Base-by-base conservation (phyloP, 306 rosid genomes). In the Cucurbita maxima region DNA sequence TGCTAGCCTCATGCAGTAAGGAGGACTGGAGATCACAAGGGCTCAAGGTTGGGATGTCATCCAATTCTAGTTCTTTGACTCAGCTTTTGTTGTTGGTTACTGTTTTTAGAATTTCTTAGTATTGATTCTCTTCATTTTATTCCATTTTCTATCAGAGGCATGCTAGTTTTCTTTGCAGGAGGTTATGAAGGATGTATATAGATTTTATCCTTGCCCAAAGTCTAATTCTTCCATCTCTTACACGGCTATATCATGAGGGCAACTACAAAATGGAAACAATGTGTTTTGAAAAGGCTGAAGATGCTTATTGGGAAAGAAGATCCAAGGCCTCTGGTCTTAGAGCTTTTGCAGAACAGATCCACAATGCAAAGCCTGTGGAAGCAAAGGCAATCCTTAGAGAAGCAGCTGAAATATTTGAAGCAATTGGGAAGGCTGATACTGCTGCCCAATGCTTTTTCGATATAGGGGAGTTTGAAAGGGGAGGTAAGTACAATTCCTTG, bases 11-110 rank as follows among this genome's bases (percentile, higher is more conserved):
- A 18, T 88, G 96, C 76, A 90, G 77, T 59, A 84, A 85, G 11
- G 89, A 85, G 79, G 96, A 90, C 79, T 90, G 96, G 96, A 87
- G 72, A 62, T 75, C 85, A 14, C 88, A 89, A 20, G 96, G 96
- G 76, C 81, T 82, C 48, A 88, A 90, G 96, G 95, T 88, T 73
- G 40, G 77, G 3, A 44, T 20, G 11, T 44, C 34, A 6, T 10
- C 10, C 51, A 54, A 10, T 63, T n/a, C 20, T 56, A 59, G 15
- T 62, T 48, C 19, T 25, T 58, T 30, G 41, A 58, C 30, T 12
- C 40, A 25, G 41, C 18, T 58, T 55, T 58, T 8, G 8, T 10
- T 22, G 15, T 40, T 58, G 37, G 62, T 11, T 8, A 53, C 58
- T 53, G 10, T 16, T 7, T 53, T 1, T 6, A 2, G 7, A 18